Base-by-base conservation (phyloP, 805 yeast genomes). In the Komagataella pastoris region DNA sequence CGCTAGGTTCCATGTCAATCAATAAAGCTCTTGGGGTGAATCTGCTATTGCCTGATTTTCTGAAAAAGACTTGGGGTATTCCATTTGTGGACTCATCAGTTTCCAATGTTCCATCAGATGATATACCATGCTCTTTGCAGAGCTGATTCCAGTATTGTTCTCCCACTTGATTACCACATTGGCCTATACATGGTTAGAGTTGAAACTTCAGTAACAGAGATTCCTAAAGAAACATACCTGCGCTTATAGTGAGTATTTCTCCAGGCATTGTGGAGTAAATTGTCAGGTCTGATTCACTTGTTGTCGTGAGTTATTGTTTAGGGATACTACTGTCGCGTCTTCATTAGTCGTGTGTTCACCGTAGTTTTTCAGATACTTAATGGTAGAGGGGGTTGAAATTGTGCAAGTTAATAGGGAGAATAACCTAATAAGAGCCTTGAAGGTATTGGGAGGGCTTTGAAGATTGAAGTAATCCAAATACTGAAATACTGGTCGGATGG, bases 151-250 rank as follows among this genome's bases (percentile, higher is more conserved):
- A 93, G 65, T 90, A 91, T 65, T 85, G 85, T 52, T 86, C 79
- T 23, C 97, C 97, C 1, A 91, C 83, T 64, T 91, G 98, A 67
- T 93, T 93, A 53, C 99, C 99, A 70, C 99, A 93, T 68, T 93
- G 99, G 23, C 96, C 96, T 59, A 50, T 24, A 12, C 17, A 14
- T 19, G 24, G 54, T 54, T 53, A 52, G 61, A 52, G 51, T 40
- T 12, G 8, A 4, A 6, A 3, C 8, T 10, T 17, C 7, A 8
- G 14, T 6, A 14, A 6, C 44, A n/a, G 44, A 43, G 14, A n/a
- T 5, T 24, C 7, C 17, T 4, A 5, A 19, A 17, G 10, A 40
- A 14, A 63, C 69, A 48, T 60, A 66, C 79, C 79, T 8, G 80
- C 79, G 59, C 84, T 90, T 8, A 85, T 65, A 1, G 90, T 82